Base-by-base conservation (phyloP, 768 basidiomycete genomes). In the Mycena galopus region DNA sequence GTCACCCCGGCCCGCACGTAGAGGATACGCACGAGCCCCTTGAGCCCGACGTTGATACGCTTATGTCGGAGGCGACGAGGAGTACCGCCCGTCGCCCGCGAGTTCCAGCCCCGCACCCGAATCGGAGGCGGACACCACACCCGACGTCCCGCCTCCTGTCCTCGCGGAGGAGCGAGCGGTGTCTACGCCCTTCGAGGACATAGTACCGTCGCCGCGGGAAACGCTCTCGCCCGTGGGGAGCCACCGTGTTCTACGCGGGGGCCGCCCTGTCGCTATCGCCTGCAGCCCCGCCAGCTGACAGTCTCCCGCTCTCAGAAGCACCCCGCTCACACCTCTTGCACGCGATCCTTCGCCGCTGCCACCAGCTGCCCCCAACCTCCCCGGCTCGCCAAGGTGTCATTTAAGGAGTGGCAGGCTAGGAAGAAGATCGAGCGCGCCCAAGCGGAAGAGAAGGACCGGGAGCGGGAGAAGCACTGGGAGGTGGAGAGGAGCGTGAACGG, bases 71-170 rank as follows among this genome's bases (percentile, higher is more conserved):
- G 61, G 42, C 32, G 51, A 23, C 19, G 72, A 73, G 44, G 72
- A 73, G 63, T 73, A 73, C 57, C 57, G 72, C 0, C 59, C 72
- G 2, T 69, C 67, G 10, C 72, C 72, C 4, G 65, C n/a, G 47
- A 70, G n/a, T n/a, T n/a, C n/a, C n/a, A n/a, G n/a, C n/a, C n/a
- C n/a, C n/a, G n/a, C n/a, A n/a, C n/a, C n/a, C 9, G 67, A 73
- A 29, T 58, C 66, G 55, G 62, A 63, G 19, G 37, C 32, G 25
- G 72, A 73, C 39, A n/a, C n/a, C n/a, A n/a, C n/a, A 39, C 6
- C 37, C 27, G 33, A 47, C 47, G 61, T 65, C 57, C 25, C 27
- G 23, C 69, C 65, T 19, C n/a, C 25, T 10, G 21, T 25, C 25
- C 56, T 57, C 0, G 55, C 16, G 42, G 62, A 47, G 51, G 59